A percentile compares a stretch with the other conserved stretches of the same genome.
Evolutionary conservation across 805 yeast species (phyloP).

Genomic region (Peterozyma xylosa): DNA sequence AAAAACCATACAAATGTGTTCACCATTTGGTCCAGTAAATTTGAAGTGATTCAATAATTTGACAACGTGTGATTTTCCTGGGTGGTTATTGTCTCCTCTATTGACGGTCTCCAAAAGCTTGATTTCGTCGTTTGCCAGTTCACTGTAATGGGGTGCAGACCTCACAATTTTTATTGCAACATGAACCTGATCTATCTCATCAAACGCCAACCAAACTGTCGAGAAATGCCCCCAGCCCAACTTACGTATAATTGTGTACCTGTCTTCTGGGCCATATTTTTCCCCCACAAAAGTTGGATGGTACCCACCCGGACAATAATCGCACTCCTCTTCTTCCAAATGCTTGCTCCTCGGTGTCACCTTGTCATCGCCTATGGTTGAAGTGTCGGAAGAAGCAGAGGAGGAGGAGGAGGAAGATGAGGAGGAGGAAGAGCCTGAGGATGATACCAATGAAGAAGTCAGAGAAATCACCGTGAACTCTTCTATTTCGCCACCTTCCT

Average conservation of each 20-base stretch:
- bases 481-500: constrained; percentile 2
- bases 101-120: constrained; percentile 32
- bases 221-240: constrained; percentile 71
- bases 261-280: constrained; percentile 33
- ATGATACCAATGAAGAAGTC: constrained; percentile 1
- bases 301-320: constrained; percentile 56
- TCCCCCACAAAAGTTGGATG: constrained; percentile 57
- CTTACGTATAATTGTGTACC: constrained; percentile 44
- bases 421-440: constrained; percentile 8
- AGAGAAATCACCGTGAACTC: not conserved
- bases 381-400: constrained; percentile 9
- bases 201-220: constrained; percentile 61
- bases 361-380: not conserved
- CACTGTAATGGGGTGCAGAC: constrained; percentile 42
- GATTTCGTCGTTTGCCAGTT: constrained; percentile 63
- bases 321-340: constrained; percentile 41
- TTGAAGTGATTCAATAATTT: constrained; percentile 47
- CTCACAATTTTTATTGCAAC: constrained; percentile 60
- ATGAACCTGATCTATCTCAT: constrained; percentile 28
- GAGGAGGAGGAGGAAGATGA: constrained; percentile 9
- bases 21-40: constrained; percentile 55
- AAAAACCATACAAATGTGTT: constrained; percentile 59
- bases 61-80: constrained; percentile 46
- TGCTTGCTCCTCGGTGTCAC: not conserved
- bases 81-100: constrained; percentile 26